Conservation (phyloP, 768 basidiomycete genomes). For the Leccinum disarticulatum region DNA sequence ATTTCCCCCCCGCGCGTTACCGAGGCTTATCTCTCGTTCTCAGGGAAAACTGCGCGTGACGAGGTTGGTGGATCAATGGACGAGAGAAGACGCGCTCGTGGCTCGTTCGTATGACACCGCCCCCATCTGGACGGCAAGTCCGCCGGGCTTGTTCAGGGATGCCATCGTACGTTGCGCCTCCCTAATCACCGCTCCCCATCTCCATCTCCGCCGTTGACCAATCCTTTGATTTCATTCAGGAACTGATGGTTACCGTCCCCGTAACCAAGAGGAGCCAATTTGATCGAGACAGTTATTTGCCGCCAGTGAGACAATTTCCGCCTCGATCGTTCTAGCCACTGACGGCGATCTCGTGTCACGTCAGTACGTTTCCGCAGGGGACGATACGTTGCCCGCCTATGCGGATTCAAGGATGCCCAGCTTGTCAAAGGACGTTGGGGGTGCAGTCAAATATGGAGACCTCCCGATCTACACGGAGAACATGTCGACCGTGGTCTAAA, state of each 20-base stretch:
- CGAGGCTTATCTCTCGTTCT: background rate
- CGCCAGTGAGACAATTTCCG: constrained; percentile 35
- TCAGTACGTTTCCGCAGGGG: constrained; percentile 41
- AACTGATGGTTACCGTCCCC: constrained; percentile 41
- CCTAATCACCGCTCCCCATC: background rate
- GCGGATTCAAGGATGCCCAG: constrained; percentile 25
- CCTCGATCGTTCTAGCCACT: background rate
- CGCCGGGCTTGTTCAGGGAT: constrained; percentile 40
- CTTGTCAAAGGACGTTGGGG: constrained; percentile 28
- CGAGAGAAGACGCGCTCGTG: constrained; percentile 36
- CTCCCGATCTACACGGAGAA: constrained; percentile 45
- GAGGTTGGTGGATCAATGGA: constrained; percentile 41
- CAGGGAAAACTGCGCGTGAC: constrained; percentile 45
- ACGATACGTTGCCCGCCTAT: constrained; percentile 36
- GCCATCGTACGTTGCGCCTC: constrained; percentile 32
- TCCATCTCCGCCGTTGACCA: background rate
- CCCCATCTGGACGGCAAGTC: constrained; percentile 43
- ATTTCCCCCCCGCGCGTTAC: background rate
- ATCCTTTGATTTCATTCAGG: constrained; percentile 25
- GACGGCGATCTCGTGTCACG: background rate
- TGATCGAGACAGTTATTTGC: constrained; percentile 42
- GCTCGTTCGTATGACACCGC: constrained; percentile 24
- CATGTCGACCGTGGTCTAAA: constrained; percentile 21
- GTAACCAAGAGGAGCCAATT: constrained; percentile 33
- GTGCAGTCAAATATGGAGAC: constrained; percentile 35